Percentiles rank a stretch among this genome's conserved stretches.
Evolutionary conservation across 2,329 filamentous ascomycete genomes (phyloP).

Genomic region (Rosellinia necatrix): DNA sequence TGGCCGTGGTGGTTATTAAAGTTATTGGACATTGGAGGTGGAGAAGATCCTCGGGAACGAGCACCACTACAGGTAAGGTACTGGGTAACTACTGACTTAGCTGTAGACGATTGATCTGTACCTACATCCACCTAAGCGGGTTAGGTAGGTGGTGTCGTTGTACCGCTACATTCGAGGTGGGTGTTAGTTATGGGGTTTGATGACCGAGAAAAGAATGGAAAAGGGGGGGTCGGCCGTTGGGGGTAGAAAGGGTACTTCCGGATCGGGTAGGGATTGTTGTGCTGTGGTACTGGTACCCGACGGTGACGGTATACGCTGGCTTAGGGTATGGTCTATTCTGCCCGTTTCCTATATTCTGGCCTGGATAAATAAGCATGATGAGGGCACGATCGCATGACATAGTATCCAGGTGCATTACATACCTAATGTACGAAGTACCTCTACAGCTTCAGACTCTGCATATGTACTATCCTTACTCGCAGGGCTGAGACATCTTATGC

Average conservation of each 20-base stretch:
- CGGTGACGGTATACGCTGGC: not conserved
- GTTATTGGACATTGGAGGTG: constrained; percentile 25
- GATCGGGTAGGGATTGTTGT: constrained; percentile 16
- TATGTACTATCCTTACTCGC: too few species aligned
- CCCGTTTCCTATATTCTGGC: too few species aligned
- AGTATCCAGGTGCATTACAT: too few species aligned
- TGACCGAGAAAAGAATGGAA: constrained; percentile 25
- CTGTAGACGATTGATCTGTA: too few species aligned
- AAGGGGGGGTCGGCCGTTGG: constrained; percentile 33
- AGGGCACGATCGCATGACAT: not conserved
- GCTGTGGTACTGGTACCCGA: constrained; percentile 6
- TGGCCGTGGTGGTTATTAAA: constrained; percentile 25
- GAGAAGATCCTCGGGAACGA: constrained; percentile 23
- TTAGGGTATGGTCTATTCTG: not conserved
- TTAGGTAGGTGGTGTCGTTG: not conserved
- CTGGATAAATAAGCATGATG: constrained; percentile 1
- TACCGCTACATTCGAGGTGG: constrained; percentile 15
- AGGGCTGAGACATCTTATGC: constrained; percentile 19
- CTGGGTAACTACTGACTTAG: too few species aligned
- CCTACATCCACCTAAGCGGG: too few species aligned
- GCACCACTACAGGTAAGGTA: not conserved
- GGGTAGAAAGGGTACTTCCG: constrained; percentile 24
- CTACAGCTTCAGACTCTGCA: too few species aligned
- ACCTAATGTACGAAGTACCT: too few species aligned
- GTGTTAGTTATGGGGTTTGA: constrained; percentile 25